Base-by-base conservation (phyloP, 2,329 filamentous ascomycete genomes). In the Emmonsiellopsis sp. region DNA sequence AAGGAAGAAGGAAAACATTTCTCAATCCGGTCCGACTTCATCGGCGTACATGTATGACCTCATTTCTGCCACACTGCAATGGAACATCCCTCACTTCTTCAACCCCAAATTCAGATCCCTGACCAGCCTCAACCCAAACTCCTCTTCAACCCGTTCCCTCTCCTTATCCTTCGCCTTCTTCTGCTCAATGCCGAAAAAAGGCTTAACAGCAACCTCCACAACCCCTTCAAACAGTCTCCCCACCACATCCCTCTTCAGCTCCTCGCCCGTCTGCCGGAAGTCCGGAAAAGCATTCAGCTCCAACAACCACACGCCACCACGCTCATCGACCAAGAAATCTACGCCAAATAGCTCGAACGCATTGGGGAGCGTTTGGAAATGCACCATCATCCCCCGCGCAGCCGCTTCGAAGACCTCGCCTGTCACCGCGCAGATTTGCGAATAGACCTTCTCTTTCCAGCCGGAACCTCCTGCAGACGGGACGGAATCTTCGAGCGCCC, bases 241-340 rank as follows among this genome's bases (percentile, higher is more conserved):
- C 26, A 98, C 85, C 41, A 97, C 70, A 0, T 73, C 59, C 43
- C 72, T 80, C 65, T 79, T 82, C 59, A 95, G 70, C 54, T 87
- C 85, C 7, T 79, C 78, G 0, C 93, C 93, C 13, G 90, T 95
- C 80, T 97, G 92, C 65, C 81, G 84, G 66, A 97, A 97, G 73
- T 98, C 93, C 8, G 93, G 93, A 71, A 95, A 98, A 0, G 92
- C 89, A 74, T 98, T 98, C 34, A 95, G 81, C 74, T 98, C 93
- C 54, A 98, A 74, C 63, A 98, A 68, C 83, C 84, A 96, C 3
- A 83, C 80, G 3, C 64, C 76, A 0, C 82, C 84, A 7, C 67
- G 63, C 0, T 67, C 77, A 63, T 90, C 88, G 8, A 96, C 84
- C 63, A 98, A 69, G 66, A 93, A 98, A 67, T 98, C 93, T 42